Evolutionary conservation across 192 early-diverging fungal genomes (phyloP).

Genomic region (Umbelopsis ramanniana): DNA sequence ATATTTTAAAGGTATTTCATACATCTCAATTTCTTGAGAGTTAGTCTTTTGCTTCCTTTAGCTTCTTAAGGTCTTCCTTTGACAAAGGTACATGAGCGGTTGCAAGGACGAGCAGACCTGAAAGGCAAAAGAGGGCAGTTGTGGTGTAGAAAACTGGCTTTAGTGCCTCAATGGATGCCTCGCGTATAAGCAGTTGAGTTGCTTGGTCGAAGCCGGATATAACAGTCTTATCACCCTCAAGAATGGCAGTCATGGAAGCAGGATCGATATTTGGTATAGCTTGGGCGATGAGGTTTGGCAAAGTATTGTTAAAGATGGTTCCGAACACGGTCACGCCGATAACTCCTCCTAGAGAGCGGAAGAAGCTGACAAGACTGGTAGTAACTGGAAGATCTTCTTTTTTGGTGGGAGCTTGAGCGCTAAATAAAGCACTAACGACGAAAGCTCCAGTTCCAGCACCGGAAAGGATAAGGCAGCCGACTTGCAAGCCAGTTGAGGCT

Average conservation of each 20-base stretch:
- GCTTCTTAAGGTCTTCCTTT: background rate
- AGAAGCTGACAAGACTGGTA: constrained; percentile 11
- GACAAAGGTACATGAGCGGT: background rate
- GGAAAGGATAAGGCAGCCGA: constrained; percentile 67
- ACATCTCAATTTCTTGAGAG: background rate
- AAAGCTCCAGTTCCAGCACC: constrained; percentile 71
- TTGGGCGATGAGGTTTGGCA: constrained; percentile 25
- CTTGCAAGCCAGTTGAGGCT: constrained; percentile 51
- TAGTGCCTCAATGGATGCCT: background rate
- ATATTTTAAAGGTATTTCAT: background rate
- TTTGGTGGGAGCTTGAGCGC: background rate
- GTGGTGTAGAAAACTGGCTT: background rate
- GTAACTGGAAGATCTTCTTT: constrained; percentile 15
- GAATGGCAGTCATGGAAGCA: background rate
- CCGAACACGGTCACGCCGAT: constrained; percentile 56
- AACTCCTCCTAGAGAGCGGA: constrained; percentile 30
- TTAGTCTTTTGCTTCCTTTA: background rate
- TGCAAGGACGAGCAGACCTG: background rate
- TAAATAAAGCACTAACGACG: constrained; percentile 56
- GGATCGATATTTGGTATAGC: background rate
- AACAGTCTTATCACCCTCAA: no score
- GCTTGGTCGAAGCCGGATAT: no score
- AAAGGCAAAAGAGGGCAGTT: background rate
- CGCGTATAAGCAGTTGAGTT: background rate
- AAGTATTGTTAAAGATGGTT: constrained; percentile 61